Conservation (phyloP, 768 basidiomycete species). For the Tricholoma matsutake region DNA sequence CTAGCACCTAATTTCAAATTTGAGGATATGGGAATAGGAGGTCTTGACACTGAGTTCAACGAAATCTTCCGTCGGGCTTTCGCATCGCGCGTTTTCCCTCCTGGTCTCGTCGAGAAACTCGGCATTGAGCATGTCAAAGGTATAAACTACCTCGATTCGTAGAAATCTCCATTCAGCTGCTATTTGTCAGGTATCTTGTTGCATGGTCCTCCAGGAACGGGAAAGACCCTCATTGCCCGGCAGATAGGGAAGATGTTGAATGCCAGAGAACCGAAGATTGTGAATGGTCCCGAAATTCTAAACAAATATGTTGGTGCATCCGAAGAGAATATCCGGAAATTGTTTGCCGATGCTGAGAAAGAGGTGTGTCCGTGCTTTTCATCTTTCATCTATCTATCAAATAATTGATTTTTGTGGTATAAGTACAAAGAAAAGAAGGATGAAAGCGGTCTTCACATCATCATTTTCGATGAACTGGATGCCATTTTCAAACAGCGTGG, state of each 20-base stretch:
- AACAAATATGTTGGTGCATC: constrained; percentile 97
- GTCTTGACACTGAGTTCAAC: constrained; percentile 90
- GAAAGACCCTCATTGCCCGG: constrained; percentile 95
- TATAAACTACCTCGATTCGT: constrained; percentile 21
- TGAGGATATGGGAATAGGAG: constrained; percentile 99
- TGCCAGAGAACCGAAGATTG: constrained; percentile 95
- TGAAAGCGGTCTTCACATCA: constrained; percentile 96
- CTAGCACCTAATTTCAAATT: constrained; percentile 99
- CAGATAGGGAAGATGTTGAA: constrained; percentile 99
- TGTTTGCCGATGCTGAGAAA: constrained; percentile 98
- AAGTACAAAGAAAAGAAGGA: constrained; percentile 97
- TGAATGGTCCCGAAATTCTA: constrained; percentile 96
- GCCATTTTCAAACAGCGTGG: constrained; percentile 99
- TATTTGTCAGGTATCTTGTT: constrained; percentile 74
- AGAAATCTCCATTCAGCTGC: background rate
- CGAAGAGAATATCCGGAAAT: constrained; percentile 96
- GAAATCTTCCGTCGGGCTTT: constrained; percentile 99
- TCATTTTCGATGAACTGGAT: constrained; percentile 98
- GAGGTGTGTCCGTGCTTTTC: constrained; percentile 51
- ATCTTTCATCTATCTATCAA: background rate
- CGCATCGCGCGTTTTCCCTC: constrained; percentile 97
- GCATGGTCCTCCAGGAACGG: constrained; percentile 96
- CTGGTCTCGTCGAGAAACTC: constrained; percentile 92
- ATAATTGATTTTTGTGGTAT: background rate
- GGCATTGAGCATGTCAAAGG: constrained; percentile 99